Conservation (phyloP, 352 stramenopile species). For the Pythium biforme region DNA sequence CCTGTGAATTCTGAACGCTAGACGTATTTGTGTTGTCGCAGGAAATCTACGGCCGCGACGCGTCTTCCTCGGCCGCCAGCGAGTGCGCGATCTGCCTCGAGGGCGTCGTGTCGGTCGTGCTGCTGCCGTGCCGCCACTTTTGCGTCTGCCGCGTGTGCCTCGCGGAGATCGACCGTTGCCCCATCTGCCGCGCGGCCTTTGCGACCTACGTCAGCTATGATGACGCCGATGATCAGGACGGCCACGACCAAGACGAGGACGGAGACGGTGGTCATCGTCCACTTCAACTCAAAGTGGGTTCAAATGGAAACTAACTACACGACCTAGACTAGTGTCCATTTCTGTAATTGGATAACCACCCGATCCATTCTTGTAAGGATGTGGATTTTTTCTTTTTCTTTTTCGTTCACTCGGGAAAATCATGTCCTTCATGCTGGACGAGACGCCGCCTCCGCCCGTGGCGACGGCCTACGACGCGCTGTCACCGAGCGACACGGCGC, state of each 20-base stretch:
- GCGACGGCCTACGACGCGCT: slow-evolving; percentile 53
- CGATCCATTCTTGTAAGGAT: neutral
- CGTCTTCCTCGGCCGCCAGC: slow-evolving; percentile 11
- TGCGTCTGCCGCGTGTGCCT: slow-evolving; percentile 67
- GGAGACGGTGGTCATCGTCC: neutral
- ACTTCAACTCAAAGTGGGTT: slow-evolving; percentile 12
- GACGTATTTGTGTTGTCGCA: slow-evolving; percentile 10
- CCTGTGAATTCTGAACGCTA: neutral
- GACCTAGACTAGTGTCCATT: slow-evolving; percentile 4
- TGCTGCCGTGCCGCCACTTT: slow-evolving; percentile 64
- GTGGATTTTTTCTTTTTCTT: neutral
- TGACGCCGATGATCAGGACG: neutral
- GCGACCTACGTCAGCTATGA: slow-evolving; percentile 48
- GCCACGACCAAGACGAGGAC: neutral
- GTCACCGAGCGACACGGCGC: slow-evolving; percentile 39
- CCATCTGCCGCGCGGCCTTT: slow-evolving; percentile 66
- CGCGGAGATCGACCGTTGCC: slow-evolving; percentile 68
- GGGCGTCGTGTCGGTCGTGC: slow-evolving; percentile 32
- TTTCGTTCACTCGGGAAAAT: neutral
- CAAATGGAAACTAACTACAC: neutral
- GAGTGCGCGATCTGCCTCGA: slow-evolving; percentile 76
- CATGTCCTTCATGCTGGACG: slow-evolving; percentile 7
- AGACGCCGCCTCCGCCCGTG: neutral
- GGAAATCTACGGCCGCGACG: slow-evolving; percentile 56
- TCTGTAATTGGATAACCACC: slow-evolving; percentile 2